Base-by-base conservation (phyloP, 495 filamentous ascomycete genomes). In the Lophiostoma macrostomum region DNA sequence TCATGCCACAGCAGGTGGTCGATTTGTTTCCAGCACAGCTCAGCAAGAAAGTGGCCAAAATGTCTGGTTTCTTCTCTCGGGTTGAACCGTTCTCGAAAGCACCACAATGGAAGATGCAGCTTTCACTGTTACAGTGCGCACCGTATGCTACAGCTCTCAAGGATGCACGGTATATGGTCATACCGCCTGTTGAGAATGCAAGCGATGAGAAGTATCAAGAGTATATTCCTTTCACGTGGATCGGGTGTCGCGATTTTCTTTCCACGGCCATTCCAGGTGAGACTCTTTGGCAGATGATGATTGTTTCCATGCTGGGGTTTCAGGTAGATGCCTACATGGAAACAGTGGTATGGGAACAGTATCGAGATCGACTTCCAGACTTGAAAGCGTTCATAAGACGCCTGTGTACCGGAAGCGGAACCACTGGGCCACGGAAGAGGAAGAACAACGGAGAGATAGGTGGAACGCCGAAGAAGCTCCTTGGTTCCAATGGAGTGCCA, bases 161-260 rank as follows among this genome's bases (percentile, higher is more conserved):
- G 42, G 20, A 37, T 7, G 12, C 18, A 23, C 40, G 49, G 24
- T 53, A 38, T 35, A 28, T 53, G 12, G 53, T 59, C 6, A 53
- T 59, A 20, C 56, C 56, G 12, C 49, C 56, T 7, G 41, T 48
- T 7, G 27, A 49, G 28, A 36, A 50, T 32, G 40, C 48, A 1
- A 53, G 47, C 41, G 56, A 59, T 20, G 49, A 53, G 27, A 59
- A 59, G 28, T 59, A 59, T 31, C 41, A 51, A 28, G 48, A 59
- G 27, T 59, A 59, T 25, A 52, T 59, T 30, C 48, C 56, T 2
- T 59, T 59, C 35, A 59, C 49, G n/a, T 59, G 56, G 49, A 53
- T 52, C 30, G 49, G 48, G 22, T 58, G 46, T 31, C 38, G 40
- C 25, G 55, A 58, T 46, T 24, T 39, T 31, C 48, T 58, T 4